Evolutionary conservation across 495 filamentous ascomycete species (phyloP).

Genomic region (Neurospora sp.): DNA sequence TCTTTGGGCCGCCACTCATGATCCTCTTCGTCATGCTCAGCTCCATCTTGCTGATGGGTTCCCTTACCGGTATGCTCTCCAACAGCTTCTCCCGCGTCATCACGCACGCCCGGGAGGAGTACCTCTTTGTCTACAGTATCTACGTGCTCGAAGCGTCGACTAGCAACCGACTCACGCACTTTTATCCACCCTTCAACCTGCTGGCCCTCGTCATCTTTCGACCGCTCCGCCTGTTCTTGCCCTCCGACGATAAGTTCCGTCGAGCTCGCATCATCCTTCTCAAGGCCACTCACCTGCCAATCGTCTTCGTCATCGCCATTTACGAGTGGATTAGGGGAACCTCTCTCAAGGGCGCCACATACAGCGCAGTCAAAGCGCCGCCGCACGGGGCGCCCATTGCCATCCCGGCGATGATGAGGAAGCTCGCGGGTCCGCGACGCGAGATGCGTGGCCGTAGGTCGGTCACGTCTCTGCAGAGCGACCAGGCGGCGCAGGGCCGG

Average conservation of each 20-base stretch:
- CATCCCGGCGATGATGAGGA: conserved; percentile 8
- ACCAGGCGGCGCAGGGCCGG: neutral
- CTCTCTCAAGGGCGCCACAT: conserved; percentile 23
- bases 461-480: conserved; percentile 7
- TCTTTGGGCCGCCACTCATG: conserved; percentile 60
- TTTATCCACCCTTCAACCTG: conserved; percentile 69
- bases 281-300: conserved; percentile 49
- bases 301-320: conserved; percentile 38
- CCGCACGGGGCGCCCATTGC: conserved; percentile 5
- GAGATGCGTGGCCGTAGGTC: conserved; percentile 3
- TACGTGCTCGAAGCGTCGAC: conserved; percentile 74
- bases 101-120: conserved; percentile 62
- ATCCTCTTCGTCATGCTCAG: conserved; percentile 76
- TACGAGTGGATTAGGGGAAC: conserved; percentile 36
- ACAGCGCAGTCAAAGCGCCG: conserved; percentile 21
- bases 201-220: conserved; percentile 75
- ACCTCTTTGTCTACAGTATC: conserved; percentile 67
- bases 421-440: conserved; percentile 1
- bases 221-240: conserved; percentile 66
- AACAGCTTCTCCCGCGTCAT: conserved; percentile 80
- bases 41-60: conserved; percentile 85
- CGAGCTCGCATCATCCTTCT: conserved; percentile 66
- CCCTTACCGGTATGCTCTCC: conserved; percentile 81
- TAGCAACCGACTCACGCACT: conserved; percentile 71
- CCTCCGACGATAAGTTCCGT: conserved; percentile 57